A percentile compares a stretch with the other conserved stretches of the same genome.
phyloP scores from a whole-genome alignment of 768 basidiomycete species.

The Trametes meyenii region DNA sequence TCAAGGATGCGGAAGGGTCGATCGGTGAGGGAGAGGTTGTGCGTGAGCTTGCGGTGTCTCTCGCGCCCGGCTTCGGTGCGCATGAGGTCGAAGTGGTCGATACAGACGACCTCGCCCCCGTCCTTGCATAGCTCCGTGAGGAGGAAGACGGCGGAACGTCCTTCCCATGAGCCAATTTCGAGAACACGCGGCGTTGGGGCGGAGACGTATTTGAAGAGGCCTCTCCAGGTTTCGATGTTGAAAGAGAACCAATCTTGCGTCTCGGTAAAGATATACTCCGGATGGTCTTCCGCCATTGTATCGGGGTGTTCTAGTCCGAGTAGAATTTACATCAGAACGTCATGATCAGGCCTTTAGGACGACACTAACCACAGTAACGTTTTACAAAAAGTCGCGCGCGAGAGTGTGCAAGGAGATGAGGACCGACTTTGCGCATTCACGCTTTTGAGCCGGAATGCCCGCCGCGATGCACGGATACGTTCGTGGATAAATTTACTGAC shows the following conservation, averaged over 20 bases:
- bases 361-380: too few relatives aligned
- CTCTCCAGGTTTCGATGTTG: slow-evolving; percentile 47
- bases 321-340: too few relatives aligned
- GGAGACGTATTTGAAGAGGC: slow-evolving; percentile 42
- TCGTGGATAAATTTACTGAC: too few relatives aligned
- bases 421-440: too few relatives aligned
- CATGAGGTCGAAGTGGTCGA: slow-evolving; percentile 64
- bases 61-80: slow-evolving; percentile 49
- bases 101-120: slow-evolving; percentile 52
- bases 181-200: slow-evolving; percentile 48
- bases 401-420: too few relatives aligned
- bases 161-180: slow-evolving; percentile 67
- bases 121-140: slow-evolving; percentile 48
- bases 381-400: too few relatives aligned
- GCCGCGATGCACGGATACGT: too few relatives aligned
- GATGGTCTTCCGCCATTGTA: neutral
- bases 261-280: slow-evolving; percentile 42
- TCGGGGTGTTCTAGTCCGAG: neutral
- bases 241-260: slow-evolving; percentile 61
- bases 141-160: slow-evolving; percentile 61
- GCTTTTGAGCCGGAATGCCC: too few relatives aligned
- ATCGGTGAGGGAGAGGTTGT: slow-evolving; percentile 51
- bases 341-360: too few relatives aligned
- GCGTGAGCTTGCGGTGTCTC: slow-evolving; percentile 45
- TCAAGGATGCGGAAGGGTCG: slow-evolving; percentile 48